These are phyloP conservation scores for Fusarium floridanum DNA, from an alignment of 2,329 filamentous ascomycete genomes.

Conservation along the genomic window DNA sequence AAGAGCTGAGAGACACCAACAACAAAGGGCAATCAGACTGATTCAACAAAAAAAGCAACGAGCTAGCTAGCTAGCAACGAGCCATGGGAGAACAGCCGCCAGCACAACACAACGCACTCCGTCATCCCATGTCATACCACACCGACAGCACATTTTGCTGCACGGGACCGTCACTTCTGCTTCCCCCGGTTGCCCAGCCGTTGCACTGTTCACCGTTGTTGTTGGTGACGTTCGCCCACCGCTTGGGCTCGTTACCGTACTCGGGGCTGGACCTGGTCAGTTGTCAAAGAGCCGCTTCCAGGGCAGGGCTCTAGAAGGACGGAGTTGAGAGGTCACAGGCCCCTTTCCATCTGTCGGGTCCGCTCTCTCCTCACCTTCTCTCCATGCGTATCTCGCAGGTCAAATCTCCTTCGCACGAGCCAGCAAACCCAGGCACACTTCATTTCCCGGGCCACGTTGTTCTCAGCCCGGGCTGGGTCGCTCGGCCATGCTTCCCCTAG, in stretches of 20 bases:
- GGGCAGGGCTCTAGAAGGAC: constrained; percentile 9
- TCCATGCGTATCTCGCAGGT: constrained; percentile 23
- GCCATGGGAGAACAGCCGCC: constrained; percentile 9
- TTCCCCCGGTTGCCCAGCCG: constrained; percentile 36
- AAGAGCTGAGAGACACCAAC: constrained; percentile 25
- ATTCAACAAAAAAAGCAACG: constrained; percentile 38
- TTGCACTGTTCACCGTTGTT: constrained; percentile 33
- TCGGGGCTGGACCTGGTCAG: constrained; percentile 11
- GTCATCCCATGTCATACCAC: constrained; percentile 47
- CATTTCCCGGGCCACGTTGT: constrained; percentile 37
- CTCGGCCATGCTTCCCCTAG: constrained; percentile 15
- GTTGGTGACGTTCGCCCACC: constrained; percentile 41
- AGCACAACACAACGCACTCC: constrained; percentile 22
- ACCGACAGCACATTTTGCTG: constrained; percentile 36
- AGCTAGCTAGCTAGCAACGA: background rate
- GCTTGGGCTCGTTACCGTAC: constrained; percentile 19
- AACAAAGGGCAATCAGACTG: constrained; percentile 8
- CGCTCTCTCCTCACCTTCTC: background rate
- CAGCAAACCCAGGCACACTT: constrained; percentile 25
- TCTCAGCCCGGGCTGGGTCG: constrained; percentile 14
- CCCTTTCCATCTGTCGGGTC: constrained; percentile 30
- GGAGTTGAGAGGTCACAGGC: constrained; percentile 11
- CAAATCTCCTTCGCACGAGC: constrained; percentile 40
- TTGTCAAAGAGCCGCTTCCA: constrained; percentile 10
- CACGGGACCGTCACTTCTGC: constrained; percentile 37